These are phyloP conservation scores for Allium cepa DNA, from an alignment of 106 monocot species.

Conservation along the genomic window DNA sequence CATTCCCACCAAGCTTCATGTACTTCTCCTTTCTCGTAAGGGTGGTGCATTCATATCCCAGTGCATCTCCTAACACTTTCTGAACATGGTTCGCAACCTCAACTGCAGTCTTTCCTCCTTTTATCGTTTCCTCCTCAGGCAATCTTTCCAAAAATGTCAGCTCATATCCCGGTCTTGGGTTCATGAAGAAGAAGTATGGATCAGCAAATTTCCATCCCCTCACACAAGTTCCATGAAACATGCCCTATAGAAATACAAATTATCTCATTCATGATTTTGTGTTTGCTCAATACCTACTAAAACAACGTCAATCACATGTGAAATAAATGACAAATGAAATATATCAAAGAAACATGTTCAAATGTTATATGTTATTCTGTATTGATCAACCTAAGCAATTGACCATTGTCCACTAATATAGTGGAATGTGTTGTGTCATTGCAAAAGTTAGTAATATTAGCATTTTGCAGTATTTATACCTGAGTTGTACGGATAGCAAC, in stretches of 20 bases:
- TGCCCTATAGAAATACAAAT: neutral
- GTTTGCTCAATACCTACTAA: too few relatives aligned
- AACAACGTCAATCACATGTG: too few relatives aligned
- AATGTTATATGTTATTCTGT: conserved; percentile 4
- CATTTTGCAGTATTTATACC: neutral
- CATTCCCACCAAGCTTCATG: conserved; percentile 50
- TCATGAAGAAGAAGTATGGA: conserved; percentile 92
- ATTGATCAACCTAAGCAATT: too few relatives aligned
- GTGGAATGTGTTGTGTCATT: too few relatives aligned
- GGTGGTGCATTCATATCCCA: conserved; percentile 51
- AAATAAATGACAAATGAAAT: too few relatives aligned
- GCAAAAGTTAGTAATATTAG: neutral
- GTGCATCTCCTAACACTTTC: conserved; percentile 31
- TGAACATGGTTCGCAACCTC: conserved; percentile 89
- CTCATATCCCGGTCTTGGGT: conserved; percentile 73
- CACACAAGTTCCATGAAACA: conserved; percentile 70
- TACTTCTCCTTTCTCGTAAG: conserved; percentile 82
- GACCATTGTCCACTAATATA: too few relatives aligned
- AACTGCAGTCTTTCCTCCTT: conserved; percentile 38
- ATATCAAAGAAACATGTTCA: too few relatives aligned
- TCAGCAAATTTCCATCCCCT: conserved; percentile 82
- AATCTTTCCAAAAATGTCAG: conserved; percentile 64
- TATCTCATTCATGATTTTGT: too few relatives aligned
- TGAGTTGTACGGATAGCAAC: conserved; percentile 49
- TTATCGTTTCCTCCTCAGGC: conserved; percentile 48